Percentiles rank a stretch among this genome's conserved stretches.
These are phyloP conservation scores for Golubevia sp. DNA, from an alignment of 1,284 basidiomycete genomes.

Conservation along the genomic window DNA sequence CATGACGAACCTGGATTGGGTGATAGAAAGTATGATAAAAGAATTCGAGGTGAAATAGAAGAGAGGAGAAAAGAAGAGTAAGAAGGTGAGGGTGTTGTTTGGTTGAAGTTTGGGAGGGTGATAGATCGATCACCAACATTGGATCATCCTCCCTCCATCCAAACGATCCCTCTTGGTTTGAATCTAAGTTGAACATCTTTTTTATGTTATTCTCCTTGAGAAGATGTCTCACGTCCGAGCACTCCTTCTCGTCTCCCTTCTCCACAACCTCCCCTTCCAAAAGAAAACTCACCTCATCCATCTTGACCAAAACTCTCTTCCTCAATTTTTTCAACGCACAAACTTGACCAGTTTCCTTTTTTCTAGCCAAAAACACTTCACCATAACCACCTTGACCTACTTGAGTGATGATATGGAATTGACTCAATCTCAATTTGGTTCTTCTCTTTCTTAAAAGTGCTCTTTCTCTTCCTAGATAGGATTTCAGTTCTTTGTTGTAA, in stretches of 20 bases:
- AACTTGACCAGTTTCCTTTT: constrained; percentile 58
- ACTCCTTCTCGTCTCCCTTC: not conserved
- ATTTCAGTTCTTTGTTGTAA: constrained; percentile 32
- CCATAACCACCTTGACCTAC: constrained; percentile 60
- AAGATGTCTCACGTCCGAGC: too few species aligned
- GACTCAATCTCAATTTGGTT: constrained; percentile 51
- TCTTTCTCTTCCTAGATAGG: constrained; percentile 48
- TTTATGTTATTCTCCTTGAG: too few species aligned
- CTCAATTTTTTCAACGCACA: constrained; percentile 58
- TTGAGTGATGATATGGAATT: constrained; percentile 61
- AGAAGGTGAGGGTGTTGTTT: too few species aligned
- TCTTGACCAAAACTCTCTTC: constrained; percentile 58
- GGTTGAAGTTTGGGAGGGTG: too few species aligned
- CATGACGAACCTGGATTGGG: constrained; percentile 35
- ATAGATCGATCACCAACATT: too few species aligned
- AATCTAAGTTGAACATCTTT: too few species aligned
- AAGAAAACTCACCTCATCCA: constrained; percentile 51
- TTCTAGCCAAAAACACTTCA: constrained; percentile 58
- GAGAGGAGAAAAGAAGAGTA: too few species aligned
- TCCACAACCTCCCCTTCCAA: too few species aligned
- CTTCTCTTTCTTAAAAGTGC: constrained; percentile 53
- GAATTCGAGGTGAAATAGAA: too few species aligned
- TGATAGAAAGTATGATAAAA: too few species aligned
- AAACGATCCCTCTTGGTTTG: too few species aligned
- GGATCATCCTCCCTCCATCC: too few species aligned